Percentiles rank a stretch among this genome's conserved stretches.
These are phyloP conservation scores for Ceratorhiza oryzae-sativae DNA, from an alignment of 1,284 basidiomycete species.

Conservation along the genomic window DNA sequence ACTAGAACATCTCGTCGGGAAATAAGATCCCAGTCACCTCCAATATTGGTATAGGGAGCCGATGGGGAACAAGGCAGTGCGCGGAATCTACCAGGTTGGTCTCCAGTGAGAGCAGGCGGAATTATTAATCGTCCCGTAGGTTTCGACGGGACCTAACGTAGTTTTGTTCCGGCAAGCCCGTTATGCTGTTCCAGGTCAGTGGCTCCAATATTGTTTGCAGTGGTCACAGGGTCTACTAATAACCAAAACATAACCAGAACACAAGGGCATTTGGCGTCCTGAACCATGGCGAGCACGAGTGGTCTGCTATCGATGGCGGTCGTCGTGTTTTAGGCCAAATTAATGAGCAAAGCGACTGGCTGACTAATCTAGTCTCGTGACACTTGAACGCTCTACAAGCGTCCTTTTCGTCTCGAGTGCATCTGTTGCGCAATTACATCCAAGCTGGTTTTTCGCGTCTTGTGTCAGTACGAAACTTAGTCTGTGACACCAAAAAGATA, in stretches of 20 bases:
- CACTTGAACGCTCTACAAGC: neutral
- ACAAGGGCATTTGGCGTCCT: no score
- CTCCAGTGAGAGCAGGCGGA: neutral
- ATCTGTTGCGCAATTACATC: neutral
- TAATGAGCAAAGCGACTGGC: neutral
- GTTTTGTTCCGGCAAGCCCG: neutral
- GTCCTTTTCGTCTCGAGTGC: neutral
- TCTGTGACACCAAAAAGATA: neutral
- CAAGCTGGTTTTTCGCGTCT: neutral
- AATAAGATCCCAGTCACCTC: neutral
- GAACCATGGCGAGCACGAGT: no score
- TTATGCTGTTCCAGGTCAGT: no score
- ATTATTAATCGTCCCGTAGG: neutral
- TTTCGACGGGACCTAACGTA: neutral
- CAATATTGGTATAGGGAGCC: neutral
- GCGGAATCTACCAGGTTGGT: neutral
- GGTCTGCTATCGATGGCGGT: neutral
- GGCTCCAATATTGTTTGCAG: no score
- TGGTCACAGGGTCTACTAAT: no score
- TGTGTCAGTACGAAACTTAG: neutral
- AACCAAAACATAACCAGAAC: no score
- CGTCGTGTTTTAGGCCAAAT: neutral
- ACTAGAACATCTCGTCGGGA: neutral
- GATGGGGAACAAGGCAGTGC: slow-evolving; percentile 2
- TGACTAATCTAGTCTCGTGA: slow-evolving; percentile 12